Evolutionary conservation across 1,284 basidiomycete species (phyloP), one percentile per base, ranked within the genome.

Genomic region (Butyriboletus appendiculatus): DNA sequence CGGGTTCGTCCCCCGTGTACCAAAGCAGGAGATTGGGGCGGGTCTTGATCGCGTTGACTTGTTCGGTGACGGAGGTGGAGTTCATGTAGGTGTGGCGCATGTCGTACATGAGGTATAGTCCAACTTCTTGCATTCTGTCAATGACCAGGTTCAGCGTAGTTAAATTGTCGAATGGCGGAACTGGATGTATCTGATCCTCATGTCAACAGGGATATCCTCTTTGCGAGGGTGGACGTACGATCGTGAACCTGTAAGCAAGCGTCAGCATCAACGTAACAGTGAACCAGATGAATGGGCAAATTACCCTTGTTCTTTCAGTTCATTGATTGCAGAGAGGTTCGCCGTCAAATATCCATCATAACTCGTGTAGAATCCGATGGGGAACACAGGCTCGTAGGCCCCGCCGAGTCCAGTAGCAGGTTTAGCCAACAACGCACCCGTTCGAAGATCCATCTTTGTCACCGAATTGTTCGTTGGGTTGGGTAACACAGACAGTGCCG

Each of bases 1-100:
- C 88, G 0, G 86, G 86, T 63, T 90, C 88, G 58, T 90, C 87
- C 0, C 76, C 86, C 10, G 87, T 90, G 70, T 90, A 92, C 86
- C 88, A 92, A 0, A 88, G 70, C 9, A 92, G 74, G 16, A 92
- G 75, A 58, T 88, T 89, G 0, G 81, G 76, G 5, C 85, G 79
- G 33, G 78, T 75, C 61, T 86, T 88, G 71, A 90, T 78, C 41
- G 70, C 72, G 54, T 86, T 82, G 22, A 90, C 86, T 73, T 91
- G 79, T 55, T 81, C 78, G 1, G 78, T 81, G 26, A 91, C 82
- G 2, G 79, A 75, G 3, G 81, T 78, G n/a, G 70, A 59, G 65
- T 90, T 84, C 78, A 76, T 81, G 68, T 88, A 90, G 9, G 79
- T 79, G 59, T 59, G 73, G 56, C 86, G 77, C 86, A 90, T 90